Evolutionary conservation across 2,329 filamentous ascomycete genomes (phyloP).

Genomic region (Helotiales sp.): DNA sequence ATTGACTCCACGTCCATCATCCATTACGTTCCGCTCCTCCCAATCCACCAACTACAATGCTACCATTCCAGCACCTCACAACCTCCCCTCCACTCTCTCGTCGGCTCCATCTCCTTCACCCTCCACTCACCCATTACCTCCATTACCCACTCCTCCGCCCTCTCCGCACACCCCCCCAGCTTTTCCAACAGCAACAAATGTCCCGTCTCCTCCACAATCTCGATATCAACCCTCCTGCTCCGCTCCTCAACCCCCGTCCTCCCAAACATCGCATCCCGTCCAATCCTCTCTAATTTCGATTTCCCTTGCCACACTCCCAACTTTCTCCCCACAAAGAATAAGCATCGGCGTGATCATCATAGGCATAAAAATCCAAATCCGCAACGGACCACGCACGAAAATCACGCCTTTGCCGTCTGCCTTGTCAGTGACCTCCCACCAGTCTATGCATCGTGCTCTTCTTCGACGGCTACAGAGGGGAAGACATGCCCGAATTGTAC

Average conservation of each 20-base stretch:
- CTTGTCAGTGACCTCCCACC: background rate
- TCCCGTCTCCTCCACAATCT: background rate
- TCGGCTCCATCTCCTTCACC: background rate
- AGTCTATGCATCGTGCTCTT: background rate
- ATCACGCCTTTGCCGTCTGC: background rate
- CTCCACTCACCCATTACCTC: background rate
- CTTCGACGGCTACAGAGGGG: background rate
- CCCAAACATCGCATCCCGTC: background rate
- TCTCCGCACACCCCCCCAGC: background rate
- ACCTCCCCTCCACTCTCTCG: background rate
- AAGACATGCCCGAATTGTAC: background rate
- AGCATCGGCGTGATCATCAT: background rate
- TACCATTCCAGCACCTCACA: background rate
- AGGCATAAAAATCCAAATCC: background rate
- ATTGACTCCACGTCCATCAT: too few relatives aligned
- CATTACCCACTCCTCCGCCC: background rate
- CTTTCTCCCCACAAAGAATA: background rate
- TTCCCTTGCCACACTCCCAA: too few relatives aligned
- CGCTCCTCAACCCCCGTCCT: background rate
- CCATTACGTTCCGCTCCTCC: too few relatives aligned
- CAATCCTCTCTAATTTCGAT: background rate
- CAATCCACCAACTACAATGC: too few relatives aligned
- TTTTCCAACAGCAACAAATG: background rate
- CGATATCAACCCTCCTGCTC: background rate
- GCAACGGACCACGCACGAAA: background rate